These are phyloP conservation scores for Tubosaeta sp. DNA, from an alignment of 768 basidiomycete genomes.

Conservation along the genomic window DNA sequence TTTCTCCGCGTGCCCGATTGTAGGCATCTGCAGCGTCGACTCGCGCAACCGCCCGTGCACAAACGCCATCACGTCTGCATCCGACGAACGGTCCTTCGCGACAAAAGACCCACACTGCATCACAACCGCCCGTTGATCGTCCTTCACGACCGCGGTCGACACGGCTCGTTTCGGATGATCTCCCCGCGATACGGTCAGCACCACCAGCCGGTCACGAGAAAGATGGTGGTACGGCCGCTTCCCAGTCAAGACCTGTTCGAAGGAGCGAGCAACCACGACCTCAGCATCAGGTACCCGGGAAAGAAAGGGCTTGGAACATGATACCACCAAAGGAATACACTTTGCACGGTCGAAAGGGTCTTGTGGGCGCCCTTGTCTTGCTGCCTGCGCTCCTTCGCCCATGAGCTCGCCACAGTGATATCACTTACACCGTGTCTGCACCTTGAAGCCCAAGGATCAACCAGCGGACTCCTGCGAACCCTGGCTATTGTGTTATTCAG, in stretches of 20 bases:
- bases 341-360: slow-evolving; percentile 19
- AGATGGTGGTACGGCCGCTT: slow-evolving; percentile 22
- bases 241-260: slow-evolving; percentile 18
- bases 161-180: slow-evolving; percentile 13
- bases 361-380: not conserved
- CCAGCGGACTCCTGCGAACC: too few species aligned
- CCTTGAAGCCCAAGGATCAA: too few species aligned
- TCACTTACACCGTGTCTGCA: too few species aligned
- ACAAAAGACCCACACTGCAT: slow-evolving; percentile 27
- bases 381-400: not conserved
- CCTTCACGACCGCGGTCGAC: slow-evolving; percentile 2
- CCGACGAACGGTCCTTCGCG: slow-evolving; percentile 28
- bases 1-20: not conserved
- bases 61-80: slow-evolving; percentile 24
- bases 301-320: slow-evolving; percentile 17
- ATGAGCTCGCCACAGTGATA: not conserved
- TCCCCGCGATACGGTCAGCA: slow-evolving; percentile 14
- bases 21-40: not conserved
- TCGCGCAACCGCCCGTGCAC: slow-evolving; percentile 12
- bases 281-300: not conserved
- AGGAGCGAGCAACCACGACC: not conserved
- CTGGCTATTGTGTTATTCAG: slow-evolving; percentile 9
- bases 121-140: slow-evolving; percentile 24
- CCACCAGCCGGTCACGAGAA: slow-evolving; percentile 14
- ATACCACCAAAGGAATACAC: slow-evolving; percentile 31